Evolutionary conservation across 495 filamentous ascomycete genomes (phyloP).

Genomic region (Penicillium dipodomyicola): DNA sequence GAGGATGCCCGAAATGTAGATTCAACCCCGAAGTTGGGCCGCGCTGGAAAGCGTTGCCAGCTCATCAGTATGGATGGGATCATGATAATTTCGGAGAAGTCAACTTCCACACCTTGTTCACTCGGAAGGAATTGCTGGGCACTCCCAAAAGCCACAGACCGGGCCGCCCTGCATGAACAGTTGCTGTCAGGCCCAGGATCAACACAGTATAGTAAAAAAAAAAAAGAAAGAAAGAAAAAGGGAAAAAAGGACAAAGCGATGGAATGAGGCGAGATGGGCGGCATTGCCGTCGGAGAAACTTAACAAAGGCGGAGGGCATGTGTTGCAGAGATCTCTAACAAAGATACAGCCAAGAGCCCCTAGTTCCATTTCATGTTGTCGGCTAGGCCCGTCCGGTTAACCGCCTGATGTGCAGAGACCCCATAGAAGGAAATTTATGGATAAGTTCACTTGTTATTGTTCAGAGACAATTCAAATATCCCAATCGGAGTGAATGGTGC

Average conservation of each 20-base stretch:
- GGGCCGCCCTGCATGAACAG: slow-evolving; percentile 42
- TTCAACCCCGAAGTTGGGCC: slow-evolving; percentile 13
- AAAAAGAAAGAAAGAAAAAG: too few relatives aligned
- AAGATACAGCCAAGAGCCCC: slow-evolving; percentile 9
- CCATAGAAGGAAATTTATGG: slow-evolving; percentile 2
- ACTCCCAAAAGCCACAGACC: slow-evolving; percentile 18
- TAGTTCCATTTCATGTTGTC: neutral
- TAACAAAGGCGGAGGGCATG: neutral
- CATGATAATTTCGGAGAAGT: slow-evolving; percentile 10
- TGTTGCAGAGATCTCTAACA: slow-evolving; percentile 8
- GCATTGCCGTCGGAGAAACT: neutral
- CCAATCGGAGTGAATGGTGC: slow-evolving; percentile 4
- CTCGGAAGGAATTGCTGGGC: slow-evolving; percentile 3
- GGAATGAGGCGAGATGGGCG: slow-evolving; percentile 2
- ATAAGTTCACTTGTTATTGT: neutral
- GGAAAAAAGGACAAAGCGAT: neutral
- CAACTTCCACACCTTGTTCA: slow-evolving; percentile 1
- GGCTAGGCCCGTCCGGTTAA: slow-evolving; percentile 9
- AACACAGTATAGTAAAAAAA: neutral
- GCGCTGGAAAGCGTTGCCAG: slow-evolving; percentile 28
- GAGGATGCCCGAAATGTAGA: slow-evolving; percentile 7
- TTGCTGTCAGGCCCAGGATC: slow-evolving; percentile 13
- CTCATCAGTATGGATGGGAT: slow-evolving; percentile 32
- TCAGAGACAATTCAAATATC: neutral
- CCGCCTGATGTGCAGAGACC: slow-evolving; percentile 10